Evolutionary conservation across 2,329 filamentous ascomycete species (phyloP).

Genomic region (Beauveria sp.): DNA sequence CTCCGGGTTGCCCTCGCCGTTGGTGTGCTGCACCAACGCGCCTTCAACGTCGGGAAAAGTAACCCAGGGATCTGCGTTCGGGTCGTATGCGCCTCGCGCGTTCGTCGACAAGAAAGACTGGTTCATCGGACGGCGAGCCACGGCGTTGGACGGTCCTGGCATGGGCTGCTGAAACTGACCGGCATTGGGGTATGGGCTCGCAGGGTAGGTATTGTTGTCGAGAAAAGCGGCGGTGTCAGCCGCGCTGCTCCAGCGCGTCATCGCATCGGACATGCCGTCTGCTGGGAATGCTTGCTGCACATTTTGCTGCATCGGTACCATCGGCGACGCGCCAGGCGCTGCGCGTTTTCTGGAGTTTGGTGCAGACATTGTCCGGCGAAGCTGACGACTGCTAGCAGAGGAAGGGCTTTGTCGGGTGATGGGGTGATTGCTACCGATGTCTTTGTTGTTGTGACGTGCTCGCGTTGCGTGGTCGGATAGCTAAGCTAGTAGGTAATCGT

Average conservation of each 20-base stretch:
- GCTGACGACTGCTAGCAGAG: too few relatives aligned
- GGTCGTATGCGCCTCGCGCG: slow-evolving; percentile 29
- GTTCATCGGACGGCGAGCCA: slow-evolving; percentile 46
- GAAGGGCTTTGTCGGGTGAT: neutral
- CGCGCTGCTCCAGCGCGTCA: slow-evolving; percentile 36
- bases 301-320: slow-evolving; percentile 44
- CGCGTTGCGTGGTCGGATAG: neutral
- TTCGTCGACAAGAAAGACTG: slow-evolving; percentile 40
- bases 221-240: slow-evolving; percentile 30
- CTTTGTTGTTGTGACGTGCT: neutral
- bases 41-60: slow-evolving; percentile 33
- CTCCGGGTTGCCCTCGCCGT: slow-evolving; percentile 32
- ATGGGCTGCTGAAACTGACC: slow-evolving; percentile 25
- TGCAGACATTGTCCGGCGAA: slow-evolving; percentile 32
- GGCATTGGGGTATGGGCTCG: slow-evolving; percentile 30
- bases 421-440: neutral
- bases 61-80: slow-evolving; percentile 32
- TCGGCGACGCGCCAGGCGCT: slow-evolving; percentile 63
- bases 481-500: neutral
- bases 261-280: slow-evolving; percentile 39
- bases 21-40: slow-evolving; percentile 28
- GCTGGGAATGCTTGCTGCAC: slow-evolving; percentile 40
- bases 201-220: slow-evolving; percentile 25
- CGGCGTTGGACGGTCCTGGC: slow-evolving; percentile 36
- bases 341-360: slow-evolving; percentile 60